Evolutionary conservation across 345 rosid species (phyloP), one percentile per base, ranked within the genome.

Genomic region (Schrenkiella parvula): DNA sequence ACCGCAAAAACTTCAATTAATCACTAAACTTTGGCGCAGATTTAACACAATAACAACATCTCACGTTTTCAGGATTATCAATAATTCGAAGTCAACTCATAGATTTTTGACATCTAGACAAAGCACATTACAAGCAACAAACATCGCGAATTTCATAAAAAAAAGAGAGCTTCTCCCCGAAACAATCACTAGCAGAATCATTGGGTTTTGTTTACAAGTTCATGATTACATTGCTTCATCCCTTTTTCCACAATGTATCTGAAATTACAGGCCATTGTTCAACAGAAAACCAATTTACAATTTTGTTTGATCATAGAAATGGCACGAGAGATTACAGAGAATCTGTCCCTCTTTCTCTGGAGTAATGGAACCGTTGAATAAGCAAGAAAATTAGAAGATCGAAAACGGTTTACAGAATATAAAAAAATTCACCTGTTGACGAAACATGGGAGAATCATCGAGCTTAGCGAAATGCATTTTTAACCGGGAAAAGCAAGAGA

Each of bases 391-490:
- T 19, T 48, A 56, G 39, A 65, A 34, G 66, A 65, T 44, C 66
- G 18, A 38, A n/a, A 55, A 23, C 3, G 11, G 5, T 22, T 1
- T 13, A 37, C 19, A 65, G 1, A 66, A 6, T 15, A n/a, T 13
- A 10, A 2, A 5, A 53, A 63, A 14, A 51, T 5, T 2, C 10
- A 35, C 93, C 96, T 89, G 89, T 68, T 87, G 96, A 32, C 96
- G 86, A 60, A 89, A 83, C 96, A 89, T 89, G 29, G 96, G 96
- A 32, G 96, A 87, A 78, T 89, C 96, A 61, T 89, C 96, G 52
- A 89, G 96, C 78, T 82, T 86, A 4, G 89, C 11, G 84, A 89
- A 89, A 62, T 83, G 78, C 91, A 89, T 87, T 34, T 38, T 17
- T 35, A 19, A 14, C 18, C 4, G 34, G 11, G 17, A 67, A 13